Evolutionary conservation across 2,329 filamentous ascomycete species (phyloP), one percentile per base, ranked within the genome.

Genomic region (Colletotrichum viniferum): DNA sequence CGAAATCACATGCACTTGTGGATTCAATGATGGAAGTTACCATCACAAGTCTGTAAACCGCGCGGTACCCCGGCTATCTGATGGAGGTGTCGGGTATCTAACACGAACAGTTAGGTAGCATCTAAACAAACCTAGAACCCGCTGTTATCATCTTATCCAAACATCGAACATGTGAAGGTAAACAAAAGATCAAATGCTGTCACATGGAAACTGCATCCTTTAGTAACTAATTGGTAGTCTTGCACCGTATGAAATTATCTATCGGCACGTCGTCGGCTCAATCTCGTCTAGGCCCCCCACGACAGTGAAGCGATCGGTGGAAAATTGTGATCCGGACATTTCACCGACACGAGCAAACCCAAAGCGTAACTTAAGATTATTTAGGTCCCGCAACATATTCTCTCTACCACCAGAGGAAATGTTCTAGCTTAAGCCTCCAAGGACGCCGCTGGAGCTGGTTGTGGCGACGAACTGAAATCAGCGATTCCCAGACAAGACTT

Each of bases 211-310:
- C 3, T 52, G 10, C 2, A 12, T 21, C 0, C n/a, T 12, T 21
- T 0, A 7, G 3, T 0, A 52, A 18, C n/a, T 7, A 0, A 13
- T 21, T 52, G 18, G 43, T 0, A 52, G 4, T 52, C 43, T 21
- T 52, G 4, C n/a, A 52, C 12, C 43, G 13, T 10, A 52, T 21
- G n/a, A n/a, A 0, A 48, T 52, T 4, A 21, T 52, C 3, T 21
- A 13, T 1, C n/a, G 43, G n/a, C 43, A 1, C n/a, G n/a, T 52
- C 38, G 18, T 48, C 43, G n/a, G 43, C 43, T 13, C 5, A 13
- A 21, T 3, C n/a, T 21, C n/a, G 10, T 52, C 10, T 1, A 0
- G n/a, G n/a, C 0, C 43, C 2, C 43, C n/a, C 43, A 13, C 4
- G 6, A 21, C 0, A 21, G 4, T 21, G 43, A 21, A 21, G 10